Conservation (phyloP, 2,329 filamentous ascomycete species). For the Corniculantispora saksenae region DNA sequence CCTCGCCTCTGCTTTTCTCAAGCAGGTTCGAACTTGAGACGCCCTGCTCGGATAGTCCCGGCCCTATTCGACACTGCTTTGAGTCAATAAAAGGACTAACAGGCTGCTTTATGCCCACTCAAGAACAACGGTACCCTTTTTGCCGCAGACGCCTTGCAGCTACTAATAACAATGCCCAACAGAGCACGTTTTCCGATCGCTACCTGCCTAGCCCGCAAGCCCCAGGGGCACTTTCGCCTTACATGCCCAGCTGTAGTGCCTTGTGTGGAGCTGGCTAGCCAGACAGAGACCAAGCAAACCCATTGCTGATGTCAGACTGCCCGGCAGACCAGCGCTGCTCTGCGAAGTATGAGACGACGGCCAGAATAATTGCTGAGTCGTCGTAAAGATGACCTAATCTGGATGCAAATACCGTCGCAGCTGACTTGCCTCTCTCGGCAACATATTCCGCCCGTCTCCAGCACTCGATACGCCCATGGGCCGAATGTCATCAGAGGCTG, state of each 20-base stretch:
- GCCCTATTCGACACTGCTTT: neutral
- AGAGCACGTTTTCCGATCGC: neutral
- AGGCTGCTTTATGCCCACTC: neutral
- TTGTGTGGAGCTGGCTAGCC: neutral
- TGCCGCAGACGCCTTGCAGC: neutral
- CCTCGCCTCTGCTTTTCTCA: neutral
- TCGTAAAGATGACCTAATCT: constrained; percentile 15
- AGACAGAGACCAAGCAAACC: neutral
- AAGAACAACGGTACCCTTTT: neutral
- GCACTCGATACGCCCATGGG: neutral
- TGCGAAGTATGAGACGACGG: neutral
- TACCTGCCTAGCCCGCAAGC: neutral
- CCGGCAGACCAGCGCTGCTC: neutral
- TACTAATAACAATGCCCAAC: neutral
- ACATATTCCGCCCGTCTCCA: constrained; percentile 1
- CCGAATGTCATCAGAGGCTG: neutral
- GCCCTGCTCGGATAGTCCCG: neutral
- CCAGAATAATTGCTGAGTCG: neutral
- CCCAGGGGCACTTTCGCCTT: neutral
- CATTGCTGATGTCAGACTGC: constrained; percentile 16
- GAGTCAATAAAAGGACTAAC: neutral
- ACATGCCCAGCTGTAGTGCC: neutral
- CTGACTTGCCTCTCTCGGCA: constrained; percentile 16
- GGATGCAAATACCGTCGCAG: constrained; percentile 5
- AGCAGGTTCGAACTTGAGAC: neutral